These are phyloP conservation scores for Periglandula ipomoeae DNA, from an alignment of 2,329 filamentous ascomycete genomes.

Conservation along the genomic window DNA sequence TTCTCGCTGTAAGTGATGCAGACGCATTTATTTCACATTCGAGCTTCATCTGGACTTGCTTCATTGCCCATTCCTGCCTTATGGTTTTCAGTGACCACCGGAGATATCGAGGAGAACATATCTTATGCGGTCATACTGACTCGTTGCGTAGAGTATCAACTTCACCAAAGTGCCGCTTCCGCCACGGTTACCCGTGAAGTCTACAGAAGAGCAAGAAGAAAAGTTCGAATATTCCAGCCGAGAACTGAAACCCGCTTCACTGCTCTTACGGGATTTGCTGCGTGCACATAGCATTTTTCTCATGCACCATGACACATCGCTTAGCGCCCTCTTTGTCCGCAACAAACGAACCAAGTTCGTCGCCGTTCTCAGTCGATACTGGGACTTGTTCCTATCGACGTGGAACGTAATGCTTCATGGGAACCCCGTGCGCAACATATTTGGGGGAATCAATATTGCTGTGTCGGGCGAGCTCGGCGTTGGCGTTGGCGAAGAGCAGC, in stretches of 20 bases:
- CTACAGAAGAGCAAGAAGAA: conserved; percentile 29
- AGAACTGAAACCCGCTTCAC: conserved; percentile 73
- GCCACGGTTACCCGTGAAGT: conserved; percentile 35
- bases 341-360: conserved; percentile 61
- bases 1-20: conserved; percentile 62
- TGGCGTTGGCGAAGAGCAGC: conserved; percentile 90
- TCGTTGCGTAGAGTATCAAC: conserved; percentile 46
- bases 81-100: no score
- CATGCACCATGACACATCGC: conserved; percentile 72
- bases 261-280: conserved; percentile 72
- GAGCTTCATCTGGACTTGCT: background rate
- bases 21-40: background rate
- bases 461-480: conserved; percentile 86
- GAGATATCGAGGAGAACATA: background rate
- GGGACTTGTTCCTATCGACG: conserved; percentile 58
- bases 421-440: conserved; percentile 72
- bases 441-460: conserved; percentile 77
- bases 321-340: conserved; percentile 60
- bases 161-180: conserved; percentile 64
- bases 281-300: conserved; percentile 79
- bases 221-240: conserved; percentile 75
- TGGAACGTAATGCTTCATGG: conserved; percentile 91
- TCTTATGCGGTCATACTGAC: conserved; percentile 2
- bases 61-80: no score
- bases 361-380: conserved; percentile 66